Conservation (phyloP, 768 basidiomycete genomes). For the Epithele typhae region DNA sequence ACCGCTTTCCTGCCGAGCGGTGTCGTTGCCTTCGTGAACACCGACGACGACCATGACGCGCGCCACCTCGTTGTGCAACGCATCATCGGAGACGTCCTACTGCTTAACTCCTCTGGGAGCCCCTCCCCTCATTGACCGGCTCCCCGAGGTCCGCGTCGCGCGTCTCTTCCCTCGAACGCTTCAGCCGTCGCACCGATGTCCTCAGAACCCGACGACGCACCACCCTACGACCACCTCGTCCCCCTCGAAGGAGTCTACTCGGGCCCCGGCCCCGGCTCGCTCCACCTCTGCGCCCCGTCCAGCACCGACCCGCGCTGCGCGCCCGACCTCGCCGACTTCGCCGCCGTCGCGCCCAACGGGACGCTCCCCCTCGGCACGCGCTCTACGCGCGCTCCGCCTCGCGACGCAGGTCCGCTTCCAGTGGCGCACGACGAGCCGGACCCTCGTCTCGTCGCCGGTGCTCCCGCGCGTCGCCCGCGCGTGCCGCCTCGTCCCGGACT, state of each 20-base stretch:
- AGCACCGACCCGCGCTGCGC: constrained; percentile 21
- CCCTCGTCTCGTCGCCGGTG: too few relatives aligned
- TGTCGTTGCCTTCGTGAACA: constrained; percentile 24
- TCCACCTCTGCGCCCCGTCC: constrained; percentile 32
- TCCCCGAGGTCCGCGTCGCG: neutral
- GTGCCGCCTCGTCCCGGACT: too few relatives aligned
- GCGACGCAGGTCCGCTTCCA: neutral
- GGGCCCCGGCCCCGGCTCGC: constrained; percentile 33
- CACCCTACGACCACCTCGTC: too few relatives aligned
- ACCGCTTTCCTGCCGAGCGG: constrained; percentile 35
- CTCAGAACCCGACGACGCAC: too few relatives aligned
- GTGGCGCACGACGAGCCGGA: too few relatives aligned
- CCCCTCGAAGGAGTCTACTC: constrained; percentile 30
- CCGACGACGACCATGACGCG: constrained; percentile 1
- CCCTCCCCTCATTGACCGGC: neutral
- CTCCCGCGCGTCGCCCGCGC: neutral
- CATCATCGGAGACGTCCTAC: constrained; percentile 10
- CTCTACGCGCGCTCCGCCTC: too few relatives aligned
- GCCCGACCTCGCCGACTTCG: constrained; percentile 23
- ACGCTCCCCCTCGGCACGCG: neutral
- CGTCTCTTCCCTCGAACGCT: neutral
- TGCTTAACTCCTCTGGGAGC: too few relatives aligned
- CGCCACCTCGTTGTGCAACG: constrained; percentile 3
- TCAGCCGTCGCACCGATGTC: too few relatives aligned
- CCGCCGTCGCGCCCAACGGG: constrained; percentile 19